Evolutionary conservation across 2,329 filamentous ascomycete genomes (phyloP).

Genomic region (Endothia cerciana): DNA sequence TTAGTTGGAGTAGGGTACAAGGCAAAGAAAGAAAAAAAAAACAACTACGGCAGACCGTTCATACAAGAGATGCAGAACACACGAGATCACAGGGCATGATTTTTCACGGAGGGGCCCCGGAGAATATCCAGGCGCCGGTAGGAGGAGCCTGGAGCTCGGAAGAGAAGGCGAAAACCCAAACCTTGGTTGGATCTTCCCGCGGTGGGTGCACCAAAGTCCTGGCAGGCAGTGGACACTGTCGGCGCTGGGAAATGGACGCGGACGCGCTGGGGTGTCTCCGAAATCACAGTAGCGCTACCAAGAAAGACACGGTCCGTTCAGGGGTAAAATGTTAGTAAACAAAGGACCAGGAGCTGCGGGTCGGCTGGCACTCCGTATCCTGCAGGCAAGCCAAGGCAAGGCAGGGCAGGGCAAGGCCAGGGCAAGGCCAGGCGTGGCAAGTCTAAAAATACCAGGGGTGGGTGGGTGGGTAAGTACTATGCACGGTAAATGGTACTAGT

Average conservation of each 20-base stretch:
- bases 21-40: conserved; percentile 30
- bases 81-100: conserved; percentile 20
- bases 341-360: neutral
- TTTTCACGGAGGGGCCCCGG: conserved; percentile 12
- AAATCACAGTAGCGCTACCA: neutral
- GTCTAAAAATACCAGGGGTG: conserved; percentile 27
- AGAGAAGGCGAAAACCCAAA: neutral
- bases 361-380: conserved; percentile 4
- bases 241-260: neutral
- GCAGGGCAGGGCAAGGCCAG: neutral
- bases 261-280: neutral
- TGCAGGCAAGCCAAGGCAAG: neutral
- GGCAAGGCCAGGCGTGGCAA: conserved; percentile 8
- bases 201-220: neutral
- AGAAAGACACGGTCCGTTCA: conserved; percentile 2
- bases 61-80: conserved; percentile 23
- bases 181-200: neutral
- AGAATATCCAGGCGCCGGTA: neutral
- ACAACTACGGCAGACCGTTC: conserved; percentile 21
- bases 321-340: conserved; percentile 15
- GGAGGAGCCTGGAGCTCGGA: conserved; percentile 2
- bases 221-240: neutral
- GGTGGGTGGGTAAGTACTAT: neutral
- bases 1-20: neutral
- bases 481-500: neutral